Base-by-base conservation (phyloP, 2,329 filamentous ascomycete genomes). In the Fusarium sp. region DNA sequence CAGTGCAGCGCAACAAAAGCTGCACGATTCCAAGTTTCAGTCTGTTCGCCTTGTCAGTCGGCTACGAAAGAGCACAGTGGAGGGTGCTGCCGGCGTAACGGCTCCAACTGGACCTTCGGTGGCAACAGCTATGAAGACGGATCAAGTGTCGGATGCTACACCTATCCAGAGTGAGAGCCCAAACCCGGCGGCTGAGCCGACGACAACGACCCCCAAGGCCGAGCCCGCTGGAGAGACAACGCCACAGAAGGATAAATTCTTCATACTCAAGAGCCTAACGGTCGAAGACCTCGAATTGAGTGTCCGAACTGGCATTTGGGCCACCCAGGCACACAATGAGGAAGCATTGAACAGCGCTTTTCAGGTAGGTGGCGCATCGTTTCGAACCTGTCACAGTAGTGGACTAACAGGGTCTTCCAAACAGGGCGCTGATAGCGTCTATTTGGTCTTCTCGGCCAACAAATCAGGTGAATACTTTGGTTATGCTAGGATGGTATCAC, bases 391-490 rank as follows among this genome's bases (percentile, higher is more conserved):
- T 2, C 22, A 24, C 6, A 17, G 6, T 8, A 29, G 22, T 31
- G 57, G 9, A 17, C 66, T 75, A 69, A 75, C 31, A 12, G 6
- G 20, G 16, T n/a, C 9, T 7, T 16, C 16, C 22, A 55, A 58
- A 58, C 42, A 97, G 95, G 85, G 87, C 11, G 90, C 92, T 16
- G 94, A 97, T 62, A 94, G 93, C 77, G 95, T 98, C 1, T 98
- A 95, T 79, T 86, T 98, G 33, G 90, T 98, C 16, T 98, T 98
- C 81, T 98, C 96, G 1, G 96, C 96, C 14, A 98, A 98, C 82
- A 98, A 98, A 79, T 98, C 96, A 0, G 96, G 96, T 14, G 96
- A 98, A 82, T 98, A 98, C 80, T 98, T 96, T 83, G 96, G 96
- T 22, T 98, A 97, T 79, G 96, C 95, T 22, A 91, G 93, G 40